phyloP scores from a whole-genome alignment of 2,329 filamentous ascomycete species.

The Neofusicoccum sp. region DNA sequence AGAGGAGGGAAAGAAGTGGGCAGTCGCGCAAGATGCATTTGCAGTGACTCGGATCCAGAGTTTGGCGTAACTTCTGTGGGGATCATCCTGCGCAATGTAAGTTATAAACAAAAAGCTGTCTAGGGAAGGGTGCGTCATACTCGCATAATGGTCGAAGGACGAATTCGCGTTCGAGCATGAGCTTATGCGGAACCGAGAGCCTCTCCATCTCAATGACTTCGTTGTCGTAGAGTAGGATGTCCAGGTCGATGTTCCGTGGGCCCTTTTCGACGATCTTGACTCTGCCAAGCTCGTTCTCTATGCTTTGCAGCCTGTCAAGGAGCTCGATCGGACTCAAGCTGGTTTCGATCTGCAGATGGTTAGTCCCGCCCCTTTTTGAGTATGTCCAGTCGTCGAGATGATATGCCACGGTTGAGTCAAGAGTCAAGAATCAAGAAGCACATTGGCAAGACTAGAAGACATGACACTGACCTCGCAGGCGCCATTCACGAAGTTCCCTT shows the following conservation, averaged over 20 bases:
- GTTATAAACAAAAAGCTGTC: neutral
- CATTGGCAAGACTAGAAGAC: neutral
- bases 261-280: constrained; percentile 89
- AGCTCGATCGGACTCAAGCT: constrained; percentile 70
- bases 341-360: constrained; percentile 68
- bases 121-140: constrained; percentile 44
- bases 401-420: neutral
- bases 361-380: neutral
- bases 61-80: constrained; percentile 39
- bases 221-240: constrained; percentile 81
- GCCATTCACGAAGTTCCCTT: constrained; percentile 86
- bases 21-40: constrained; percentile 36
- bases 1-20: constrained; percentile 34
- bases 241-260: constrained; percentile 89
- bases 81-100: constrained; percentile 25
- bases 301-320: constrained; percentile 76
- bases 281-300: constrained; percentile 77
- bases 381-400: neutral
- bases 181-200: constrained; percentile 78
- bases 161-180: constrained; percentile 89
- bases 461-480: constrained; percentile 72
- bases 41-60: constrained; percentile 34
- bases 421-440: neutral
- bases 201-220: constrained; percentile 65
- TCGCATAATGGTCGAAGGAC: constrained; percentile 84